Evolutionary conservation across 2,329 filamentous ascomycete genomes (phyloP), one percentile per base, ranked within the genome.

Genomic region (Lachnellula hyalina): DNA sequence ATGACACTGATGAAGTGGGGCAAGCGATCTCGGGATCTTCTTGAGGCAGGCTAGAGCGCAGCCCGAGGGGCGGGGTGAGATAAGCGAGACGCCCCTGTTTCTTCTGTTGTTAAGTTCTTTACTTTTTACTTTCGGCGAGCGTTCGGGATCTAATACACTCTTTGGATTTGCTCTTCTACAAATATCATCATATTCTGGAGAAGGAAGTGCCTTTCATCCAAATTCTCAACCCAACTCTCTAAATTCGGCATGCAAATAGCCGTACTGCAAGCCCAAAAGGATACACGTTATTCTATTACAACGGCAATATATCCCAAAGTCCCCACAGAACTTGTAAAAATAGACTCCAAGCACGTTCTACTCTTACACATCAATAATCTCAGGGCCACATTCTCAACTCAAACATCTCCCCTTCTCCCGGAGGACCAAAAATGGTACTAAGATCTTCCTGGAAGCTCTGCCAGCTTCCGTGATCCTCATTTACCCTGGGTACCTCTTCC

Each of bases 311-410:
- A 40, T 15, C n/a, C 36, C 3, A n/a, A 8, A 15, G 15, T 2
- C 6, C 36, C 36, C 5, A 40, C 15, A 5, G 5, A 3, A 6
- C 36, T 40, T 17, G 36, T 40, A 40, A 15, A 40, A 40, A 17
- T 3, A 3, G 8, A 40, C 36, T 40, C 15, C 15, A 15, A 17
- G 7, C 5, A 40, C 36, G 12, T 11, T 32, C 28, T 32, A 32
- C 8, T 11, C 9, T 32, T 9, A 32, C 28, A 11, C 8, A 32
- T 11, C 9, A 32, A 32, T 32, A 32, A 11, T 8, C 9, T 61
- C 54, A 64, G 42, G 61, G 60, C 63, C 63, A 65, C 55, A 63
- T 55, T 28, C 54, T 57, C 42, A 57, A 46, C 34, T 50, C 45
- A 25, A 63, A 57, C 52, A 57, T 51, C 42, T 12, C 47, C 11